phyloP scores from a whole-genome alignment of 2,329 filamentous ascomycete genomes.

The Cucurbitaria berberidis region DNA sequence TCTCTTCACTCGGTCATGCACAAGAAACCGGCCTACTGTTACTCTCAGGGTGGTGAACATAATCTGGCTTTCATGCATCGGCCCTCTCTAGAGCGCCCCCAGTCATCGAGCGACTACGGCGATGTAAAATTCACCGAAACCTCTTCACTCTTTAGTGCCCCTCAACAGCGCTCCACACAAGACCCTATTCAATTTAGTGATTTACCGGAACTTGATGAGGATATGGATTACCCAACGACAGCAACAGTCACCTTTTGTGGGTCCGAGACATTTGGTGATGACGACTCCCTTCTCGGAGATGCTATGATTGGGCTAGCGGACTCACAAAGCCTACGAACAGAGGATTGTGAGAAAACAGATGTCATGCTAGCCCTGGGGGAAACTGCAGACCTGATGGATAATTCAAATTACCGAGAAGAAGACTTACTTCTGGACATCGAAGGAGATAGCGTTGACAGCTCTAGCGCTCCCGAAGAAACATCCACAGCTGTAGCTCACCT shows the following conservation, averaged over 20 bases:
- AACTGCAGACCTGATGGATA: conserved; percentile 2
- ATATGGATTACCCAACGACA: background rate
- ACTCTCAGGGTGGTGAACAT: conserved; percentile 29
- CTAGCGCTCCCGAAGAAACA: background rate
- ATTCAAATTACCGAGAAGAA: conserved; percentile 7
- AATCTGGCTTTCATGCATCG: conserved; percentile 31
- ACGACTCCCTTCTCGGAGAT: conserved; percentile 40
- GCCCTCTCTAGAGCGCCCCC: background rate
- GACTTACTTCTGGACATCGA: conserved; percentile 3
- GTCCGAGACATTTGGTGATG: conserved; percentile 36
- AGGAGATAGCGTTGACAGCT: background rate
- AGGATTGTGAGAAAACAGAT: background rate
- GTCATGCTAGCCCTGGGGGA: conserved; percentile 1
- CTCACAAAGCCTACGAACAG: conserved; percentile 30
- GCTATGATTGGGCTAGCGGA: conserved; percentile 42
- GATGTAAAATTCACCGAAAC: conserved; percentile 27
- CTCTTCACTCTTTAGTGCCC: background rate
- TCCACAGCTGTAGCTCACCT: background rate
- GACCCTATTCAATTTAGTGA: background rate
- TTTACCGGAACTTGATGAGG: background rate
- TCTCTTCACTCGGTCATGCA: conserved; percentile 34
- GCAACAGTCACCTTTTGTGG: background rate
- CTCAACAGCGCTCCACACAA: background rate
- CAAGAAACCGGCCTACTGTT: conserved; percentile 36
- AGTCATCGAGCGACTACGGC: conserved; percentile 39